Evolutionary conservation across 495 filamentous ascomycete genomes (phyloP).

Genomic region (Pseudotulostoma volvatum): DNA sequence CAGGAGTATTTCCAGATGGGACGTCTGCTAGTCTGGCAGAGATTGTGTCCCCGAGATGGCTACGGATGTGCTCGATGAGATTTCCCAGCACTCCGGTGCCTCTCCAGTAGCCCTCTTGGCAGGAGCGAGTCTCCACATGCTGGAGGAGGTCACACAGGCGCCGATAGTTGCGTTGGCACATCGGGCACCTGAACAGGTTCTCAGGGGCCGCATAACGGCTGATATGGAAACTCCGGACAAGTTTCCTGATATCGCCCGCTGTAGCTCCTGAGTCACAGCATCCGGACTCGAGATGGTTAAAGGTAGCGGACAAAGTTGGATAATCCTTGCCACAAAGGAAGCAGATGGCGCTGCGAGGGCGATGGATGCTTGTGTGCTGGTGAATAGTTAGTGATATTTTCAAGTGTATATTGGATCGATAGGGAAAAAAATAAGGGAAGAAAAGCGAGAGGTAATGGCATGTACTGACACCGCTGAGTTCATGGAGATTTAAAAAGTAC

Average conservation of each 20-base stretch:
- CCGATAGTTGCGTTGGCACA: neutral
- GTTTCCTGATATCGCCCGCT: neutral
- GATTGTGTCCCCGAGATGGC: no score
- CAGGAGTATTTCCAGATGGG: no score
- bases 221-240: slow-evolving; percentile 1
- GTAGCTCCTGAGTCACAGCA: neutral
- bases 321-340: neutral
- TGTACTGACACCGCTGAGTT: neutral
- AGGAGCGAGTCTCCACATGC: neutral
- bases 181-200: neutral
- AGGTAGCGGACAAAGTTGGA: neutral
- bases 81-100: neutral
- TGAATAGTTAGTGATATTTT: no score
- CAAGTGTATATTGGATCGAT: no score
- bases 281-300: slow-evolving; percentile 3
- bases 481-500: neutral
- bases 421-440: no score
- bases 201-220: neutral
- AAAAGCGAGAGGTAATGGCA: no score
- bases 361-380: slow-evolving; percentile 1
- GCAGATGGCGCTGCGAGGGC: neutral
- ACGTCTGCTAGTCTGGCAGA: no score
- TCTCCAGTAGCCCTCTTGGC: slow-evolving; percentile 1
- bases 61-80: slow-evolving; percentile 2
- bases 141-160: slow-evolving; percentile 2